Percentiles rank a stretch among this genome's conserved stretches.
Conservation (phyloP, 2,329 filamentous ascomycete species). For the Lachnellula cervina region DNA sequence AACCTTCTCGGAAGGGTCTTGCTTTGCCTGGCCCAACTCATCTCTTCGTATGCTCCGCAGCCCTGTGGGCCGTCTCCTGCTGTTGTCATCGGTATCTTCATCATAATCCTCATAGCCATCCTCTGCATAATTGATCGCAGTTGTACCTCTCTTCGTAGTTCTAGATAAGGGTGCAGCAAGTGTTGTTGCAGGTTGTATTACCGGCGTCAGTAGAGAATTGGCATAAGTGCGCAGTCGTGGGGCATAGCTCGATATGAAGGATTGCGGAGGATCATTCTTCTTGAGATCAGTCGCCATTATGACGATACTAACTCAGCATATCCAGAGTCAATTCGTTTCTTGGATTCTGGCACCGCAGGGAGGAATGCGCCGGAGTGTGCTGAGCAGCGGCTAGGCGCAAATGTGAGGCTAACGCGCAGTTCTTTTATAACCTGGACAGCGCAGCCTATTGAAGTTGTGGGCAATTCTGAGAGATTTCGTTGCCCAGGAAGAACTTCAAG, state of each 20-base stretch:
- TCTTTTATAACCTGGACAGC: background rate
- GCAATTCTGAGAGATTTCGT: background rate
- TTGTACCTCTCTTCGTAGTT: conserved; percentile 96
- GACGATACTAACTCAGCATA: conserved; percentile 17
- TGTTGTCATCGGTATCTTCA: conserved; percentile 63
- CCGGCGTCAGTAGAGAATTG: conserved; percentile 84
- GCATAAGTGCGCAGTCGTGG: conserved; percentile 84
- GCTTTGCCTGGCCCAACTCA: conserved; percentile 59
- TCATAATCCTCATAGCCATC: conserved; percentile 87
- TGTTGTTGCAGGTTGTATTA: conserved; percentile 64
- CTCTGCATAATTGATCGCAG: conserved; percentile 95
- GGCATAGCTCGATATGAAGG: conserved; percentile 87
- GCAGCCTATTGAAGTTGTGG: background rate
- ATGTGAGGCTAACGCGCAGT: background rate
- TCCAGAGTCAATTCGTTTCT: conserved; percentile 1
- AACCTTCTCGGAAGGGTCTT: conserved; percentile 67
- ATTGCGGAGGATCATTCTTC: conserved; percentile 59
- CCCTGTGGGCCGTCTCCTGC: conserved; percentile 68
- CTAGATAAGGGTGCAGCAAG: conserved; percentile 64
- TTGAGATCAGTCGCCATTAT: conserved; percentile 23
- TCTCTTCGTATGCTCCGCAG: conserved; percentile 77
- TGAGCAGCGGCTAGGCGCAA: background rate
- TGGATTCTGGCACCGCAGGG: background rate
- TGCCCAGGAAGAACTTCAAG: background rate
- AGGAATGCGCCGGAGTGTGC: conserved; percentile 12